Evolutionary conservation across 805 yeast species (phyloP).

Genomic region (Candida succiphila): DNA sequence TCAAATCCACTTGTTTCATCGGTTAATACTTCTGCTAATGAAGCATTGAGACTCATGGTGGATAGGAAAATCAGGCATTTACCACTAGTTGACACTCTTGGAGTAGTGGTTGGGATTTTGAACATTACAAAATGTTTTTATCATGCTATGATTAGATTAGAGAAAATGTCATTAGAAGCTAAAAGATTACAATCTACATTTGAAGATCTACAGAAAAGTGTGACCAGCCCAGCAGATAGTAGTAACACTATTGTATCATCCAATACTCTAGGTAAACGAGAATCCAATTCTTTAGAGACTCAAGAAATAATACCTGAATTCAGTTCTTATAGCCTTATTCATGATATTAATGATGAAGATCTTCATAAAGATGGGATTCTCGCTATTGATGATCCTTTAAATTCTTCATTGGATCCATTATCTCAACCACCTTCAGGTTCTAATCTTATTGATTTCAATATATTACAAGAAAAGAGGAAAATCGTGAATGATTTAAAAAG

Average conservation of each 20-base stretch:
- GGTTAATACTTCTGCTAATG: constrained; percentile 27
- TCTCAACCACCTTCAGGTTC: constrained; percentile 12
- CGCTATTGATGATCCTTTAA: not conserved
- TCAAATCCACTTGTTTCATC: constrained; percentile 25
- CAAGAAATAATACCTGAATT: not conserved
- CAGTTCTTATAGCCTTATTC: not conserved
- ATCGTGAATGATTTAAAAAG: constrained; percentile 24
- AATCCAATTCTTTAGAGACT: not conserved
- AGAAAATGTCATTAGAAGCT: constrained; percentile 29
- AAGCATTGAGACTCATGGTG: constrained; percentile 33
- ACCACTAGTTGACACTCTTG: constrained; percentile 27
- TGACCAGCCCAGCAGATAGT: not conserved
- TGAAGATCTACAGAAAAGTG: constrained; percentile 14
- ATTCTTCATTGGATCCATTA: constrained; percentile 4
- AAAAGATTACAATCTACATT: constrained; percentile 21
- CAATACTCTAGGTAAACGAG: not conserved
- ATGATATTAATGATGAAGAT: not conserved
- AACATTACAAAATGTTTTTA: constrained; percentile 38
- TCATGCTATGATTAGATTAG: constrained; percentile 33
- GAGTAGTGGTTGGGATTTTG: constrained; percentile 29
- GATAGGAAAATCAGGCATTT: constrained; percentile 30
- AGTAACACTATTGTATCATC: not conserved
- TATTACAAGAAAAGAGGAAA: constrained; percentile 15
- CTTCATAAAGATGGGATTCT: not conserved
- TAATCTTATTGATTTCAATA: constrained; percentile 15